Base-by-base conservation (phyloP, 352 stramenopile genomes). In the Thraustochytrium sp. region DNA sequence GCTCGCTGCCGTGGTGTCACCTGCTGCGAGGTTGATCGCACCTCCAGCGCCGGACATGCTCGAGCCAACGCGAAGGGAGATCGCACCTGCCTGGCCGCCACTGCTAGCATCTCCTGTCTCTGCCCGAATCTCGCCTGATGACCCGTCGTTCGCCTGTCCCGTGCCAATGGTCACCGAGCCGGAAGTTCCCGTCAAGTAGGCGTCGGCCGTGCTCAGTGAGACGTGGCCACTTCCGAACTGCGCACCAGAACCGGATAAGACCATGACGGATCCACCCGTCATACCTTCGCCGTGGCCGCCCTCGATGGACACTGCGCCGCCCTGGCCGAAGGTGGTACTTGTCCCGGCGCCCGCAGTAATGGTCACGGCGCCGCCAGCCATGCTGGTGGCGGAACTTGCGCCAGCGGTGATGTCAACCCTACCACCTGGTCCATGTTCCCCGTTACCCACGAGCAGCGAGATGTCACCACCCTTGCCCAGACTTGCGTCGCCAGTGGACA, bases 71-170 rank as follows among this genome's bases (percentile, higher is more conserved):
- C 8, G 8, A 8, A 74, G 42, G 29, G 62, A 53, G 62, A 74
- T 74, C 21, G 65, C 23, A 16, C 62, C 62, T 53, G 8, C 62
- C 18, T 23, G 18, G 11, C 8, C 26, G 62, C 62, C 42, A 23
- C 36, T 54, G 5, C 8, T 74, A 42, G 82, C 85, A 46, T 77
- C 59, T 4, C 85, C 85, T 62, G 82, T 87, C 5, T 48, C 75
- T 23, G 87, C 36, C 54, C 82, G 38, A 40, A 87, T 86, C 23
- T 82, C 42, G 18, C 85, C 85, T 44, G 83, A 85, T 2, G n/a
- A 23, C 9, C 65, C 65, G 9, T 61, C 64, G 42, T 36, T 18
- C 36, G 62, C 38, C 8, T 26, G 8, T 18, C 62, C 62, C 5
- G 62, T 74, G 21, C 8, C 48, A 74, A 74, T 18, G n/a, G 42